These are phyloP conservation scores for Aspergillus neoniger DNA, from an alignment of 2,329 filamentous ascomycete species.

Conservation along the genomic window DNA sequence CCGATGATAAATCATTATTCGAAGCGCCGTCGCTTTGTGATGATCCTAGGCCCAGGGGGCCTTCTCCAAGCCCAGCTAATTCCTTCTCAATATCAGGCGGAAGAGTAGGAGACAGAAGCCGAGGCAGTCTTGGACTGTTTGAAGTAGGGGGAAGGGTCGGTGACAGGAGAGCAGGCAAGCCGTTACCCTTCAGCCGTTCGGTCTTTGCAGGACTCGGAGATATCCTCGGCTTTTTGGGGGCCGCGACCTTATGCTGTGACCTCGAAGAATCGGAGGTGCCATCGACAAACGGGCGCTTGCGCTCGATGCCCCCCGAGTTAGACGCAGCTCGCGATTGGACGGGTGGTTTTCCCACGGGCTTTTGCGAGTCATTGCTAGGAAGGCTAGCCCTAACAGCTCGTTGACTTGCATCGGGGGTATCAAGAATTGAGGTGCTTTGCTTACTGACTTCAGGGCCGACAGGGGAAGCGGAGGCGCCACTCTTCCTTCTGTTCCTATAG, in stretches of 20 bases:
- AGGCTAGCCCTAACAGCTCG: slow-evolving; percentile 22
- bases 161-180: slow-evolving; percentile 41
- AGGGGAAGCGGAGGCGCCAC: slow-evolving; percentile 30
- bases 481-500: slow-evolving; percentile 60
- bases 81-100: slow-evolving; percentile 58
- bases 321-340: slow-evolving; percentile 18
- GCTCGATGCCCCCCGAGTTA: slow-evolving; percentile 21
- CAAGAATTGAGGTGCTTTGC: slow-evolving; percentile 20
- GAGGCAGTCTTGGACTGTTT: slow-evolving; percentile 47
- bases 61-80: slow-evolving; percentile 47
- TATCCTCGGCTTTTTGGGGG: slow-evolving; percentile 45
- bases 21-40: slow-evolving; percentile 21
- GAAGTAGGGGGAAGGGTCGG: slow-evolving; percentile 48
- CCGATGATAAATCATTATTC: slow-evolving; percentile 22
- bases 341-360: slow-evolving; percentile 11
- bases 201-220: slow-evolving; percentile 35
- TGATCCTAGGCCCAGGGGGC: slow-evolving; percentile 25
- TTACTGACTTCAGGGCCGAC: slow-evolving; percentile 24
- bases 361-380: slow-evolving; percentile 20
- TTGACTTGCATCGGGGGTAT: slow-evolving; percentile 23
- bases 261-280: slow-evolving; percentile 22
- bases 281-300: slow-evolving; percentile 31
- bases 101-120: slow-evolving; percentile 60
- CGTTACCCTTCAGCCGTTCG: slow-evolving; percentile 26
- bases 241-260: slow-evolving; percentile 25